Evolutionary conservation across 2,329 filamentous ascomycete species (phyloP), one percentile per base, ranked within the genome.

Genomic region (Fusarium sp.): DNA sequence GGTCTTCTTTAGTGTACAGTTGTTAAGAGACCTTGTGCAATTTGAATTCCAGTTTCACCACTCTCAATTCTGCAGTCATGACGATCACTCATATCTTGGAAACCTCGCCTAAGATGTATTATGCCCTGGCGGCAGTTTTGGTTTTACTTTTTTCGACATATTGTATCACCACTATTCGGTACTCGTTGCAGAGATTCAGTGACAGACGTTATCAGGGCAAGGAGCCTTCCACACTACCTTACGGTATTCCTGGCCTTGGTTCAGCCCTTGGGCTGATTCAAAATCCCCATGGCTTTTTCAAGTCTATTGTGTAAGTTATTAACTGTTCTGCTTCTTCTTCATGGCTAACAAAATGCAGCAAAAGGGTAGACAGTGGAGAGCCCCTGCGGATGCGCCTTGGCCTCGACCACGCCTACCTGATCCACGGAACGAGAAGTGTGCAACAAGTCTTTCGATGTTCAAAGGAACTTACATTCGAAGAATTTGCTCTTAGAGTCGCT

Each of bases 401-500:
- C 27, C 70, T 72, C 12, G 43, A 68, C 25, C 70, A 73, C 40
- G 66, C 66, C 25, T 73, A 73, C 30, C 70, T 73, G 3, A 71
- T 73, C 20, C 66, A 72, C 27, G 70, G 70, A 14, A 70, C 62
- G 9, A 58, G 59, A 32, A 73, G 64, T 14, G 70, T 73, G 2
- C 70, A 73, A 52, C 70, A 73, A 29, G 60, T 73, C 24, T 73
- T 73, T 46, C 63, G 70, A 44, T 73, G 63, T 25, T 73, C 70
- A 1, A 70, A 66, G n/a, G 70, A 73, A 24, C 70, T 73, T 20
- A 73, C 70, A 0, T 72, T 73, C 15, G 70, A 73, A n/a, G 70
- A 73, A 32, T 73, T 73, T 40, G 70, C 70, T n/a, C 66, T 74
- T 8, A 27, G 66, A 1, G 72, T 74, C 7, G 72, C 71, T 18